phyloP scores from a whole-genome alignment of 768 basidiomycete species.

The Russula emetica region DNA sequence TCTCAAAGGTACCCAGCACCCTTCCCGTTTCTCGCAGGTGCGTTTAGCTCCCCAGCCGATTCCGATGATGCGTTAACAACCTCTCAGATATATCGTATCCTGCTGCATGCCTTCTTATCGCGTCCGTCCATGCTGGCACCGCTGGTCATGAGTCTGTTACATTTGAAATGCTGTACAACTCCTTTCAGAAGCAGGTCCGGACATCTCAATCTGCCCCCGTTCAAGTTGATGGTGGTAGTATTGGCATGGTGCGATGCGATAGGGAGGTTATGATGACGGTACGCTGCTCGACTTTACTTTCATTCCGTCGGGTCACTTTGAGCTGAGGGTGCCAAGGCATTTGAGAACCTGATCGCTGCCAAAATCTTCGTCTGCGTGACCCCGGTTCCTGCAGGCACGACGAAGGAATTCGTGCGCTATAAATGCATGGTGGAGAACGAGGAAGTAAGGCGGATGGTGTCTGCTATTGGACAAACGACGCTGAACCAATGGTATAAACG shows the following conservation, averaged over 20 bases:
- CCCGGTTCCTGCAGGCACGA: conserved; percentile 45
- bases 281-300: conserved; percentile 32
- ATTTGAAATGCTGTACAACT: conserved; percentile 86
- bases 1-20: conserved; percentile 55
- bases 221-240: conserved; percentile 60
- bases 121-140: conserved; percentile 70
- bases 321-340: conserved; percentile 49
- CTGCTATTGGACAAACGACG: conserved; percentile 60
- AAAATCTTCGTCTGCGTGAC: conserved; percentile 54
- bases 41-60: conserved; percentile 26
- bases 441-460: conserved; percentile 64
- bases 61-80: conserved; percentile 12
- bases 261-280: conserved; percentile 64
- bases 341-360: conserved; percentile 58
- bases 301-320: conserved; percentile 1
- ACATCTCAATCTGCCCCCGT: conserved; percentile 71
- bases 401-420: conserved; percentile 73
- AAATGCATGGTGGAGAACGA: conserved; percentile 59
- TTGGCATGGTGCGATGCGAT: conserved; percentile 68
- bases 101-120: conserved; percentile 75
- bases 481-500: conserved; percentile 77
- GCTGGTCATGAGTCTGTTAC: conserved; percentile 78
- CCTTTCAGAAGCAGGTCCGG: conserved; percentile 70
- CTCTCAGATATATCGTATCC: conserved; percentile 69
- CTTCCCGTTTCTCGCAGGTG: conserved; percentile 54